Evolutionary conservation across 176 grass and related monocot genomes (phyloP).

Genomic region (Avena atlantica): DNA sequence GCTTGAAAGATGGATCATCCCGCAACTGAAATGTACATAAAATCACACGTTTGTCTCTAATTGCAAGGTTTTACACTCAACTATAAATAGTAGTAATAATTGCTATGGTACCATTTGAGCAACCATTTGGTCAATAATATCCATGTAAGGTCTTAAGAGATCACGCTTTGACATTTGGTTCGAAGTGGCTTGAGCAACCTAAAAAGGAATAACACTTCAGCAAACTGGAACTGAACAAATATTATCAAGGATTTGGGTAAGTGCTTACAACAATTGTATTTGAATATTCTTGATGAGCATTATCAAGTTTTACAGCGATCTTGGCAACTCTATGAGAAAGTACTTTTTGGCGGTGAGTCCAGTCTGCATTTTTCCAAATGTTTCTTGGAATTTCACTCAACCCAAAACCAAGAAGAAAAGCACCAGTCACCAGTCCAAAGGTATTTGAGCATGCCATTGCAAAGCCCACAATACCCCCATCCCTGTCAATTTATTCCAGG

Average conservation of each 20-base stretch:
- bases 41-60: constrained; percentile 33
- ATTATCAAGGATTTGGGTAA: constrained; percentile 22
- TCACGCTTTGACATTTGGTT: constrained; percentile 99
- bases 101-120: constrained; percentile 81
- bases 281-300: constrained; percentile 96
- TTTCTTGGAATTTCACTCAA: constrained; percentile 97
- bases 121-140: constrained; percentile 96
- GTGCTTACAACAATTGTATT: constrained; percentile 96
- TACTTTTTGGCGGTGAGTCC: constrained; percentile 88
- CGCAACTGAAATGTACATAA: constrained; percentile 59
- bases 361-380: constrained; percentile 97
- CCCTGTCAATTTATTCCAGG: constrained; percentile 61
- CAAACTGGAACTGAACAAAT: neutral
- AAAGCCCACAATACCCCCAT: constrained; percentile 87
- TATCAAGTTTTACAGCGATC: constrained; percentile 97
- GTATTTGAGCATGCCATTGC: constrained; percentile 99
- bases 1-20: constrained; percentile 95
- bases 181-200: constrained; percentile 99
- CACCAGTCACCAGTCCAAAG: constrained; percentile 97
- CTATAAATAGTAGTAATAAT: constrained; percentile 24
- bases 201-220: constrained; percentile 34
- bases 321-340: constrained; percentile 93
- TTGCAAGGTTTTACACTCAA: constrained; percentile 19
- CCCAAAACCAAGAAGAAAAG: constrained; percentile 99
- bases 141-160: constrained; percentile 93